Conservation (phyloP, 2,329 filamentous ascomycete genomes). For the Colletotrichum sublineola region DNA sequence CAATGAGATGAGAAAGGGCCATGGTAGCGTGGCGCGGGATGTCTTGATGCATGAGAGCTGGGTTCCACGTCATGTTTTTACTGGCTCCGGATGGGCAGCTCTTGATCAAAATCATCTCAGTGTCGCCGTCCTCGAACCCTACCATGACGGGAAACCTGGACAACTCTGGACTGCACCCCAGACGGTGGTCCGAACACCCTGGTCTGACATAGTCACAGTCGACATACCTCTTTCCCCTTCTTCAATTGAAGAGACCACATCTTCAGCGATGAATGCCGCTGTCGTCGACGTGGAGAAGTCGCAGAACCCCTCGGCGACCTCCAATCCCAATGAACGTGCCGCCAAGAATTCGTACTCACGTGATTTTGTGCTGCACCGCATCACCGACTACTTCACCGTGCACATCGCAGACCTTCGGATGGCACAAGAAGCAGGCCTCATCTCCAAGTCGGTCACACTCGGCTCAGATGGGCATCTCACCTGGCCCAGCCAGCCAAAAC, state of each 20-base stretch:
- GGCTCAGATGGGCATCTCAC: neutral
- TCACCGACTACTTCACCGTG: neutral
- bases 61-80: neutral
- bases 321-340: neutral
- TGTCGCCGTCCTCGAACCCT: neutral
- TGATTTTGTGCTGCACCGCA: neutral
- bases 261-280: too few species aligned
- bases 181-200: neutral
- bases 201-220: neutral
- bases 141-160: neutral
- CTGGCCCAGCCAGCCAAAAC: neutral
- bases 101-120: neutral
- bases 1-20: neutral
- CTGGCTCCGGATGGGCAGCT: neutral
- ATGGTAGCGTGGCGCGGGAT: too few species aligned
- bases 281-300: too few species aligned
- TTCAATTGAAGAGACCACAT: rapidly evolving
- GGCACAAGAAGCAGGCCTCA: neutral
- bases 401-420: neutral
- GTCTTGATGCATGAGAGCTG: neutral
- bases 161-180: conserved; percentile 11
- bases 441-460: neutral
- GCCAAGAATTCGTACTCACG: neutral
- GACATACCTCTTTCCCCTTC: neutral
- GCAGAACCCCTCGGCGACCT: too few species aligned